phyloP scores from a whole-genome alignment of 2,329 filamentous ascomycete genomes.

The Ceratocystis albifundus region DNA sequence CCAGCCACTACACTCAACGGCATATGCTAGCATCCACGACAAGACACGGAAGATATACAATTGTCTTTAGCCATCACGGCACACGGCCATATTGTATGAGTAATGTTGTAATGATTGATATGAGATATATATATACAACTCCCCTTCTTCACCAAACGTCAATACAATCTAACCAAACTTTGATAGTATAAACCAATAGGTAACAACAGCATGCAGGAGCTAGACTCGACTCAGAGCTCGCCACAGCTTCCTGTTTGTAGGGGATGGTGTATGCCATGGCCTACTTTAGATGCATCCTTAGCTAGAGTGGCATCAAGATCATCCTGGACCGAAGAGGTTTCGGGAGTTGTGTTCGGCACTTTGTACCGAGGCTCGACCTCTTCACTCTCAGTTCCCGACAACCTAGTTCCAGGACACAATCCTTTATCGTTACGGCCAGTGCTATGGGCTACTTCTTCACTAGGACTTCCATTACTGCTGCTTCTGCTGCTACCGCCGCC shows the following conservation, averaged over 20 bases:
- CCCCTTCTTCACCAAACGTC: not conserved
- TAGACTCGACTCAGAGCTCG: not conserved
- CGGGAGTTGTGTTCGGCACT: slow-evolving; percentile 2
- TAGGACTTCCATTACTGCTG: not conserved
- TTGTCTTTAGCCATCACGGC: not conserved
- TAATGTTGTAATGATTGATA: not conserved
- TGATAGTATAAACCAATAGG: not conserved
- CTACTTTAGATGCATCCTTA: not conserved
- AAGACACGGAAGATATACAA: not conserved
- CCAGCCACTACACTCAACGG: not conserved
- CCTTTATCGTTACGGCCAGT: not conserved
- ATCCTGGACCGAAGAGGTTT: slow-evolving; percentile 2
- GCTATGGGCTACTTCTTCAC: not conserved
- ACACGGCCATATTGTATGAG: not conserved
- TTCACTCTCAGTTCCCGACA: not conserved
- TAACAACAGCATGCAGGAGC: not conserved
- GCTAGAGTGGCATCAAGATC: not conserved
- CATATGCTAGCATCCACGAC: not conserved
- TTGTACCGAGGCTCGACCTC: not conserved
- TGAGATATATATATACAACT: not conserved
- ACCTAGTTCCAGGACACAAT: not conserved
- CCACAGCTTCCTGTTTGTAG: not conserved
- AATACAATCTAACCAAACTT: slow-evolving; percentile 1
- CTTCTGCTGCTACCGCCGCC: not conserved
- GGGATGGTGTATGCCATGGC: not conserved